Percentiles rank a stretch among this genome's conserved stretches.
Conservation (phyloP, 495 filamentous ascomycete genomes). For the Aspergillus conjunctus region DNA sequence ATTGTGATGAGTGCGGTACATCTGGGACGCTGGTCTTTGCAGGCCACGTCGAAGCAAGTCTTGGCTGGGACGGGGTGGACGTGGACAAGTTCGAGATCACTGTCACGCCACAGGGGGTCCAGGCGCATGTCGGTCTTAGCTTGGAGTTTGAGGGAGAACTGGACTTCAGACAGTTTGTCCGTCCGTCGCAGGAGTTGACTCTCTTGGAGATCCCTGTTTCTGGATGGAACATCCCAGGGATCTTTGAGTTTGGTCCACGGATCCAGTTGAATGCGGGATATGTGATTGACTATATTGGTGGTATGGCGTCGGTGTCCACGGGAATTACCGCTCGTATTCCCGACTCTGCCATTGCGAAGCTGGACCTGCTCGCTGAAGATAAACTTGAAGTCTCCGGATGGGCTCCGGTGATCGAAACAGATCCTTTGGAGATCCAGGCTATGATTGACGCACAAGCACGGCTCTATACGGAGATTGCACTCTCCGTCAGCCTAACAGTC, state of each 20-base stretch:
- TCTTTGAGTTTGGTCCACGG: conserved; percentile 12
- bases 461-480: conserved; percentile 18
- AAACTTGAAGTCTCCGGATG: conserved; percentile 8
- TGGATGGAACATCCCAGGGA: conserved; percentile 5
- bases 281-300: conserved; percentile 12
- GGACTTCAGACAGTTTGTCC: conserved; percentile 3
- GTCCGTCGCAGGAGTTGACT: conserved; percentile 7
- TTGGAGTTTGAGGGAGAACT: conserved; percentile 7
- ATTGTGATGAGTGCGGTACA: conserved; percentile 16
- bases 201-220: conserved; percentile 13
- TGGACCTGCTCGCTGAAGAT: conserved; percentile 9
- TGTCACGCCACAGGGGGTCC: conserved; percentile 6
- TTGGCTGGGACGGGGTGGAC: conserved; percentile 5
- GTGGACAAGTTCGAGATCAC: conserved; percentile 17
- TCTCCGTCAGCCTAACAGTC: conserved; percentile 11
- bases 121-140: conserved; percentile 15
- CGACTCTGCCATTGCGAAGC: conserved; percentile 13
- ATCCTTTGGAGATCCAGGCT: conserved; percentile 10
- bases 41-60: conserved; percentile 16
- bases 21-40: conserved; percentile 8
- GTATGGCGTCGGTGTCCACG: conserved; percentile 1
- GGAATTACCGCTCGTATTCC: conserved; percentile 14
- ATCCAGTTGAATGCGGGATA: conserved; percentile 14
- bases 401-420: conserved; percentile 12
- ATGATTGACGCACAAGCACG: conserved; percentile 10